Conservation (phyloP, 495 filamentous ascomycete species). For the Penicillium samsonianum region DNA sequence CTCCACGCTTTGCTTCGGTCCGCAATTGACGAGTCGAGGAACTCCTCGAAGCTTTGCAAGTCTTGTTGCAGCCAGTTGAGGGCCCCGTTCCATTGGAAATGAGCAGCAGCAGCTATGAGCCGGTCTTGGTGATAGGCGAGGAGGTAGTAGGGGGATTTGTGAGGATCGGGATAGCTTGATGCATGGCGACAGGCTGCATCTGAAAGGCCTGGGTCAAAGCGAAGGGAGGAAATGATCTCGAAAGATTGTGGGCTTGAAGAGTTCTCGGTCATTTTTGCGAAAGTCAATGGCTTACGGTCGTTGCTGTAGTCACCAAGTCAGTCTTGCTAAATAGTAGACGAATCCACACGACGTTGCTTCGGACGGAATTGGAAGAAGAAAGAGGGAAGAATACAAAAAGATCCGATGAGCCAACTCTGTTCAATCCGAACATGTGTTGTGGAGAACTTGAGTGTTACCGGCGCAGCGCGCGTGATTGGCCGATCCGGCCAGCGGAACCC, state of each 20-base stretch:
- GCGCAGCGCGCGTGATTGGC: slow-evolving; percentile 42
- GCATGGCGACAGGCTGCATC: slow-evolving; percentile 37
- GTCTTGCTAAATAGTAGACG: not conserved
- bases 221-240: slow-evolving; percentile 70
- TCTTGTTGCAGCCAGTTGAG: slow-evolving; percentile 35
- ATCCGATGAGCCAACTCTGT: not conserved
- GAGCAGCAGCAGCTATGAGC: slow-evolving; percentile 69
- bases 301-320: slow-evolving; percentile 9
- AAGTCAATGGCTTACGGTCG: not conserved
- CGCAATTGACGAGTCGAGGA: slow-evolving; percentile 40
- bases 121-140: slow-evolving; percentile 78
- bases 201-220: slow-evolving; percentile 67
- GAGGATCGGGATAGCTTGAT: slow-evolving; percentile 41
- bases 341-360: not conserved
- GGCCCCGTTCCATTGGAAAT: slow-evolving; percentile 62
- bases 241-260: slow-evolving; percentile 35
- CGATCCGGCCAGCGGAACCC: slow-evolving; percentile 27
- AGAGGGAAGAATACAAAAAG: not conserved
- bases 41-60: slow-evolving; percentile 24
- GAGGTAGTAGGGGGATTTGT: slow-evolving; percentile 76
- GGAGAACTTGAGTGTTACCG: slow-evolving; percentile 27
- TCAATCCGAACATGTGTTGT: slow-evolving; percentile 11
- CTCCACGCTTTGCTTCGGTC: slow-evolving; percentile 44
- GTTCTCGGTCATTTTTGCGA: slow-evolving; percentile 14
- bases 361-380: not conserved